Evolutionary conservation across 164 flowering plant genomes (phyloP).

Genomic region (Sedum album): DNA sequence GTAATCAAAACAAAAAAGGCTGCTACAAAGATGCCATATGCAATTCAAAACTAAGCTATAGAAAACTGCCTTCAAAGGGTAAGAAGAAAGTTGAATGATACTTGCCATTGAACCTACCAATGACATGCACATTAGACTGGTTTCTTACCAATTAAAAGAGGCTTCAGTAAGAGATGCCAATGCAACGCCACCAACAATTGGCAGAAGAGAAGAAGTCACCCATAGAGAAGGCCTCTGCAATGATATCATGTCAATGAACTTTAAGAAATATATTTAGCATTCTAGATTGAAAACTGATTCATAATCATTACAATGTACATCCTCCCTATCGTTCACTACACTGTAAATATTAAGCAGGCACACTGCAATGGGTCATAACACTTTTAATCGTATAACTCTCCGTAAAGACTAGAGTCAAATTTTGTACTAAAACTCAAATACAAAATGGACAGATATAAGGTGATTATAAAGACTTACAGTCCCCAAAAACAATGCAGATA

Average conservation of each 20-base stretch:
- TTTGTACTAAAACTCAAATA: no score
- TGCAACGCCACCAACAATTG: slow-evolving; percentile 58
- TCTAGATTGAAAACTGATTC: not conserved
- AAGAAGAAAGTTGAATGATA: not conserved
- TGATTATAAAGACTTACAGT: slow-evolving; percentile 23
- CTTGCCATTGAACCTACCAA: not conserved
- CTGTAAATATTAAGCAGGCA: not conserved
- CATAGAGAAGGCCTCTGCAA: slow-evolving; percentile 32
- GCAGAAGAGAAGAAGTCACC: slow-evolving; percentile 46
- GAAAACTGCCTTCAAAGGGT: not conserved
- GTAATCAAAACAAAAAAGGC: not conserved
- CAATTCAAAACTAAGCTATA: not conserved
- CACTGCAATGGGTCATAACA: not conserved
- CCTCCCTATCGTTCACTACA: not conserved
- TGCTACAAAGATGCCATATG: not conserved
- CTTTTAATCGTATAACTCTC: not conserved
- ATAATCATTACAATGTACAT: not conserved
- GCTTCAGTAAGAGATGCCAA: slow-evolving; percentile 52
- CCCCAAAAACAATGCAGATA: slow-evolving; percentile 34
- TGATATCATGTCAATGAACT: slow-evolving; percentile 1
- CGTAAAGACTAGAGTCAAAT: not conserved
- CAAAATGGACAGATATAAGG: not conserved
- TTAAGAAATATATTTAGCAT: not conserved
- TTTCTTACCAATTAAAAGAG: slow-evolving; percentile 51
- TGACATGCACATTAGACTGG: not conserved